A percentile compares a stretch with the other conserved stretches of the same genome.
Conservation (phyloP, 2,329 filamentous ascomycete genomes). For the Colletotrichum tropicicola region DNA sequence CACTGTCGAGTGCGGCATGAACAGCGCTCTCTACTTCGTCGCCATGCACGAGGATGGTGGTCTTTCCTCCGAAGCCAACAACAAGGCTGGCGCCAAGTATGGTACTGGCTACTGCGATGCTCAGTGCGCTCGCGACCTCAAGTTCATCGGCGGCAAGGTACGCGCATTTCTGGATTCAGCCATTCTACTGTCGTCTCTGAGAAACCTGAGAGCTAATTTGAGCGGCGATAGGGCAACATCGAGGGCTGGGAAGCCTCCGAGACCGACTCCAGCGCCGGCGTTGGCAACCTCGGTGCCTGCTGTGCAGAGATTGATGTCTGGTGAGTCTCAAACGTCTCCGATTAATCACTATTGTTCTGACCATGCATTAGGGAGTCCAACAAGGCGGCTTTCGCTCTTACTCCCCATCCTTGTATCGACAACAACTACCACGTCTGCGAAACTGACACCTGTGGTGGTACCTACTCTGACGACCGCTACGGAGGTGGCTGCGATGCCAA, state of each 20-base stretch:
- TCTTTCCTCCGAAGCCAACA: slow-evolving; percentile 52
- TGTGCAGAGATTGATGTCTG: slow-evolving; percentile 38
- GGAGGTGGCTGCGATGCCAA: slow-evolving; percentile 69
- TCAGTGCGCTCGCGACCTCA: slow-evolving; percentile 56
- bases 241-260: slow-evolving; percentile 35
- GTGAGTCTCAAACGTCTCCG: background rate
- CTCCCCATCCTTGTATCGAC: slow-evolving; percentile 34
- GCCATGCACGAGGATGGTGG: slow-evolving; percentile 63
- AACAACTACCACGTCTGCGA: slow-evolving; percentile 33
- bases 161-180: no score
- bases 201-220: no score
- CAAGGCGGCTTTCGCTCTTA: slow-evolving; percentile 35
- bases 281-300: slow-evolving; percentile 35
- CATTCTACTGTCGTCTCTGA: no score
- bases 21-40: slow-evolving; percentile 59
- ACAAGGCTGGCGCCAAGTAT: slow-evolving; percentile 58
- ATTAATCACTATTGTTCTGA: background rate
- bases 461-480: slow-evolving; percentile 60
- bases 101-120: slow-evolving; percentile 64
- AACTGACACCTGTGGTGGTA: slow-evolving; percentile 52
- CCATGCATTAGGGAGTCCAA: slow-evolving; percentile 33
- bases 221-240: slow-evolving; percentile 34
- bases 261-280: slow-evolving; percentile 33
- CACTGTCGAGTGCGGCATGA: slow-evolving; percentile 68
- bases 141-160: slow-evolving; percentile 56